Base-by-base conservation (phyloP, 1,284 basidiomycete species). In the Ganoderma lucidum region DNA sequence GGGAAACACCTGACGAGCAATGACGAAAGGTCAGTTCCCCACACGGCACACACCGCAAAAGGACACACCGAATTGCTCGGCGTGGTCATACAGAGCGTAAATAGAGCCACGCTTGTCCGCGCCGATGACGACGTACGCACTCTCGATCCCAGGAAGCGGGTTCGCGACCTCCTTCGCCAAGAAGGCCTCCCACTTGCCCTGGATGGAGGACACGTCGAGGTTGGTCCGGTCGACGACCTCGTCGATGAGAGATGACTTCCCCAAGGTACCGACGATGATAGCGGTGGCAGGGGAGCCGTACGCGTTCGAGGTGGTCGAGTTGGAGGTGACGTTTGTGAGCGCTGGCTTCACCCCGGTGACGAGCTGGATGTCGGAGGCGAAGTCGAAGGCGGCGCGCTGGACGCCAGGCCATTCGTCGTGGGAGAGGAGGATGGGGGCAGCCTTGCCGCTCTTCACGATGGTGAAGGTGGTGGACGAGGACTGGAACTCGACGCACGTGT, bases 91-190 rank as follows among this genome's bases (percentile, higher is more conserved):
- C 41, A 93, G 74, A 2, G 85, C 90, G 74, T 83, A 93, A 42
- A 93, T 90, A 0, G 90, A 88, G 30, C 89, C 90, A 59, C 90
- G 80, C 78, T 88, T 90, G 79, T 92, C 90, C 0, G 88, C 82
- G 6, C 90, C 91, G 70, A 89, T 84, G 62, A 93, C 85, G 30
- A 93, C 87, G 78, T 91, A 89, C 23, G 89, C 90, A 67, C 83
- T 86, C 35, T 81, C 78, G 32, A 91, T 81, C 8, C 88, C 89
- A 32, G 86, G 86, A 6, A 91, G 80, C 9, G 89, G 89, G 71
- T 89, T 85, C 51, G 81, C 76, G 4, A 91, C 87, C 66, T 86
- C 84, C 63, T 79, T 79, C 3, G 86, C 80, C 71, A 87, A 75
- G 78, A 87, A 92, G 0, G 86, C 78, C 75, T 92, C 91, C 91